Percentiles rank a stretch among this genome's conserved stretches.
Evolutionary conservation across 2,329 filamentous ascomycete genomes (phyloP).

Genomic region (Hypoxylon sp.): DNA sequence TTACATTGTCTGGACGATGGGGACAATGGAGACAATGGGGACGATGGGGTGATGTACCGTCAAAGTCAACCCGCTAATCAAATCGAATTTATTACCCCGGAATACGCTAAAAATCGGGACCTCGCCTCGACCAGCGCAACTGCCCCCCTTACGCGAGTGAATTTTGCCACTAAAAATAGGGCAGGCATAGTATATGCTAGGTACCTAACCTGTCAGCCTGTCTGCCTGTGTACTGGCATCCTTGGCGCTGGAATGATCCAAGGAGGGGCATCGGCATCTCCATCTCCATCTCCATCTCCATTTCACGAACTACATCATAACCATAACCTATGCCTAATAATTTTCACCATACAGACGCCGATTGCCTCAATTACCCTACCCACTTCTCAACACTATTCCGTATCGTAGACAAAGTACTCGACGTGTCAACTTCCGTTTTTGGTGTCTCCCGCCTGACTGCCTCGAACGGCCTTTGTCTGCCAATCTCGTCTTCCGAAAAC

Average conservation of each 20-base stretch:
- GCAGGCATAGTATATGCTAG: too few species aligned
- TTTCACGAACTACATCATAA: too few species aligned
- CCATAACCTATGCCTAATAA: not conserved
- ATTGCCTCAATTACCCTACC: constrained; percentile 44
- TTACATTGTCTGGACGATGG: constrained; percentile 24
- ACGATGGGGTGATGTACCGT: constrained; percentile 5
- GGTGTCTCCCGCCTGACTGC: constrained; percentile 42
- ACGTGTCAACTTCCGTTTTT: constrained; percentile 45
- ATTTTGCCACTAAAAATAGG: constrained; percentile 10
- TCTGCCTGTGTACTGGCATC: too few species aligned
- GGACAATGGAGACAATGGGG: too few species aligned
- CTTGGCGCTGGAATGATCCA: not conserved
- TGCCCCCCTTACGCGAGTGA: constrained; percentile 5
- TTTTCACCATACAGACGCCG: constrained; percentile 4
- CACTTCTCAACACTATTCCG: constrained; percentile 47
- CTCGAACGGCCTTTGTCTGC: constrained; percentile 59
- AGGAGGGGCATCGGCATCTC: too few species aligned
- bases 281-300: too few species aligned
- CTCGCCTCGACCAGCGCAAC: not conserved
- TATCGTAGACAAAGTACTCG: constrained; percentile 47
- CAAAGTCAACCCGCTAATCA: constrained; percentile 22
- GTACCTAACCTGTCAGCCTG: too few species aligned
- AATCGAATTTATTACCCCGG: constrained; percentile 32
- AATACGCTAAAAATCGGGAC: constrained; percentile 28
- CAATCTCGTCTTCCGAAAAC: constrained; percentile 69